These are phyloP conservation scores for Tetrapisispora iriomotensis DNA, from an alignment of 805 yeast species.

Conservation along the genomic window DNA sequence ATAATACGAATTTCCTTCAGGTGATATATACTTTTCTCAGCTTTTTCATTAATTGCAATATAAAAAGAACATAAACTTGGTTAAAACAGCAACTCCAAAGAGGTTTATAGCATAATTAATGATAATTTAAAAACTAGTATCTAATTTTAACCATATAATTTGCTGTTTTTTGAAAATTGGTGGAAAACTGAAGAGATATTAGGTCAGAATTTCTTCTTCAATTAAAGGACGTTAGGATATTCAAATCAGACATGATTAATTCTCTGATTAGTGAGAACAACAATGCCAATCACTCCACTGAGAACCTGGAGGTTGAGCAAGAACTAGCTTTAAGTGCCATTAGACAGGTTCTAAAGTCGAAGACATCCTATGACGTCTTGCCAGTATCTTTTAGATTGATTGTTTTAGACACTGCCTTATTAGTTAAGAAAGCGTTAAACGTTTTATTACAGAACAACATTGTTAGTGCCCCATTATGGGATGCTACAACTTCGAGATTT, in stretches of 20 bases:
- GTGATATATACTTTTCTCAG: too few species aligned
- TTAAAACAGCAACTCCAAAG: too few species aligned
- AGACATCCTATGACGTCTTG: constrained; percentile 90
- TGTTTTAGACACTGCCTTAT: constrained; percentile 82
- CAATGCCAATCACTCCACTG: background rate
- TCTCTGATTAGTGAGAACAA: background rate
- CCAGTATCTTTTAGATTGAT: constrained; percentile 91
- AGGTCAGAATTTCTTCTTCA: too few species aligned
- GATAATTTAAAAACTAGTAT: too few species aligned
- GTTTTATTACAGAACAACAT: constrained; percentile 86
- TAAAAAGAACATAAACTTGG: too few species aligned
- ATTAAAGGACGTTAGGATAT: background rate
- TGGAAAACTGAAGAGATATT: too few species aligned
- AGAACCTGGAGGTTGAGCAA: constrained; percentile 38
- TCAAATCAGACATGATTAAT: background rate
- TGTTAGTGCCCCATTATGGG: constrained; percentile 96
- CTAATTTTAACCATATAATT: too few species aligned
- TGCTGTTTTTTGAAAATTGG: too few species aligned
- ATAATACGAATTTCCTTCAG: too few species aligned
- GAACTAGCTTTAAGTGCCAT: constrained; percentile 72
- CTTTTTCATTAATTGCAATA: too few species aligned
- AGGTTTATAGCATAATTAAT: too few species aligned
- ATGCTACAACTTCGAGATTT: constrained; percentile 75
- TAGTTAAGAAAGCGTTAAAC: constrained; percentile 83
- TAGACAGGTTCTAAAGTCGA: constrained; percentile 71